Conservation (phyloP, 805 yeast genomes). For the Metschnikowia continentalis region DNA sequence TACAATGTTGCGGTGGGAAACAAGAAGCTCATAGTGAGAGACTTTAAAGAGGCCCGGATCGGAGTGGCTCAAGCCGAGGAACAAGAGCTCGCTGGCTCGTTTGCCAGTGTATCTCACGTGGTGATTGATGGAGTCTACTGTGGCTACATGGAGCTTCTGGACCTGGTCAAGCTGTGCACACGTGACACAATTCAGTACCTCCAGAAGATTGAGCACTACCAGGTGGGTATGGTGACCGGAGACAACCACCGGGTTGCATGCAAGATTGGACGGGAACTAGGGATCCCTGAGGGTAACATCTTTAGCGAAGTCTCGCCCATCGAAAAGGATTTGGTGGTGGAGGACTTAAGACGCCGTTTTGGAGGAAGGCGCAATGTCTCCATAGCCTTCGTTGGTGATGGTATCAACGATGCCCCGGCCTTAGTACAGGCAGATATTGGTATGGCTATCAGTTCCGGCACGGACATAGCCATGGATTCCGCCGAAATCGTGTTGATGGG, state of each 20-base stretch:
- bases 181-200: constrained; percentile 55
- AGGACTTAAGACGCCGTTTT: constrained; percentile 46
- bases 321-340: constrained; percentile 68
- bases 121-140: constrained; percentile 52
- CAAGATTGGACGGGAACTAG: constrained; percentile 61
- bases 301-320: constrained; percentile 75
- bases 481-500: constrained; percentile 83
- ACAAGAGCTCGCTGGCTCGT: constrained; percentile 18
- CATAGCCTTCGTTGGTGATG: constrained; percentile 94
- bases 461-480: constrained; percentile 96
- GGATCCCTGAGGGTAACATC: constrained; percentile 59
- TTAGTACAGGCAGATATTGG: constrained; percentile 85
- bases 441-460: constrained; percentile 85
- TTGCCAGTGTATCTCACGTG: constrained; percentile 51
- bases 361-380: constrained; percentile 30
- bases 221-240: constrained; percentile 87
- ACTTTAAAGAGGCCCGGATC: constrained; percentile 12
- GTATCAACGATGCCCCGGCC: constrained; percentile 97
- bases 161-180: constrained; percentile 65
- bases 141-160: constrained; percentile 68
- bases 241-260: constrained; percentile 64
- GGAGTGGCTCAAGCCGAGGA: constrained; percentile 11
- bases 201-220: constrained; percentile 43
- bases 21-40: constrained; percentile 32
- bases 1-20: constrained; percentile 47